Conservation (phyloP, 371 early-diverging fungal species). For the Homolaphlyctis polyrhiza region DNA sequence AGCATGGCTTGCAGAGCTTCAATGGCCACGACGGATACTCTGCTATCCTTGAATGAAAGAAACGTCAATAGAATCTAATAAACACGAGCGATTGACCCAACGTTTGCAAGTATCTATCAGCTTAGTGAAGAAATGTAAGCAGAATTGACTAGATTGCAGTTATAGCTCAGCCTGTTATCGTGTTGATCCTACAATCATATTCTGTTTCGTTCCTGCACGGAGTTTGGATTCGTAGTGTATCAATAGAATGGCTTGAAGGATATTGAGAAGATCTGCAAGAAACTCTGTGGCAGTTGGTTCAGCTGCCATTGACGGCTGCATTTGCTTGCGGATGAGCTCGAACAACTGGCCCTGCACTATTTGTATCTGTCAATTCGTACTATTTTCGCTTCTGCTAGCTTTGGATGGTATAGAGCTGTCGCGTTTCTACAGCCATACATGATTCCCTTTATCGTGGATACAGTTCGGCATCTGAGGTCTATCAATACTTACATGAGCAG, state of each 20-base stretch:
- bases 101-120: too few relatives aligned
- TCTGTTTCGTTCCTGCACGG: neutral
- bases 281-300: neutral
- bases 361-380: too few relatives aligned
- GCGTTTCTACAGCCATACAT: too few relatives aligned
- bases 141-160: neutral
- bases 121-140: too few relatives aligned
- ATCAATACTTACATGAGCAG: neutral
- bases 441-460: too few relatives aligned
- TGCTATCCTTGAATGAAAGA: neutral
- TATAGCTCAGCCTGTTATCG: neutral
- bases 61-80: constrained; percentile 4
- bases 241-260: neutral
- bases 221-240: constrained; percentile 4
- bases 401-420: too few relatives aligned
- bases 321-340: neutral
- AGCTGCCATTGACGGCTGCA: neutral
- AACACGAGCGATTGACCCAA: too few relatives aligned
- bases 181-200: neutral
- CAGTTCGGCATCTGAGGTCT: too few relatives aligned
- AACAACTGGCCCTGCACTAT: neutral
- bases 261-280: neutral
- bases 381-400: too few relatives aligned
- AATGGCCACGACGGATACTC: neutral
- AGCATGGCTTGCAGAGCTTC: neutral